These are phyloP conservation scores for Chaetomiaceae sp. DNA, from an alignment of 2,329 filamentous ascomycete genomes.

Conservation along the genomic window DNA sequence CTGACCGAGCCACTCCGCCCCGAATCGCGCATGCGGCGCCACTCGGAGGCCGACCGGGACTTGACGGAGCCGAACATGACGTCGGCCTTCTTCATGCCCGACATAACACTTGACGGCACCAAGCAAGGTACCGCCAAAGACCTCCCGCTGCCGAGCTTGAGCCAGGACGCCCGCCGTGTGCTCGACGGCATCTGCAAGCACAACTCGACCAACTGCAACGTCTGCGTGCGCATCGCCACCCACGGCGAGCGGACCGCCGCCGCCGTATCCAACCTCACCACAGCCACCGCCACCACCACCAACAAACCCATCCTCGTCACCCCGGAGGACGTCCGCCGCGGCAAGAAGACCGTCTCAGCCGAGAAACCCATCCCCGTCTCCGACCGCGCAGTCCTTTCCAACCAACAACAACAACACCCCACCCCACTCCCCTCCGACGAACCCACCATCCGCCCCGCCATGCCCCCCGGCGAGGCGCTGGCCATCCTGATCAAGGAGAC, in stretches of 20 bases:
- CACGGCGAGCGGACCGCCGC: slow-evolving; percentile 15
- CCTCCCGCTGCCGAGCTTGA: slow-evolving; percentile 40
- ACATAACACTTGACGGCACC: slow-evolving; percentile 46
- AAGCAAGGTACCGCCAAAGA: slow-evolving; percentile 31
- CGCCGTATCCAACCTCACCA: too few species aligned
- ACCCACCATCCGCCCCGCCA: slow-evolving; percentile 57
- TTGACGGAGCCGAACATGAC: slow-evolving; percentile 48
- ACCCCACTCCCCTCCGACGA: slow-evolving; percentile 33
- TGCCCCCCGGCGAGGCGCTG: slow-evolving; percentile 65
- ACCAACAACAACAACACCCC: neutral
- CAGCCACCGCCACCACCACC: neutral
- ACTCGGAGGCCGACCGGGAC: slow-evolving; percentile 23
- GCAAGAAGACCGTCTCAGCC: slow-evolving; percentile 56
- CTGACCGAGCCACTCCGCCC: slow-evolving; percentile 17
- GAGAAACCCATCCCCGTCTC: slow-evolving; percentile 61
- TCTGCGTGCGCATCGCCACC: slow-evolving; percentile 48
- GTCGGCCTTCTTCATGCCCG: slow-evolving; percentile 52
- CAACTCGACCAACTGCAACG: slow-evolving; percentile 50
- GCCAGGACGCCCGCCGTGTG: slow-evolving; percentile 45
- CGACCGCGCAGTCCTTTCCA: slow-evolving; percentile 40
- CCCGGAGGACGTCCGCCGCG: slow-evolving; percentile 31
- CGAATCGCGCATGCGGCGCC: slow-evolving; percentile 25
- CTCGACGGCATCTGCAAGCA: slow-evolving; percentile 50
- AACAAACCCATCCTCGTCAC: slow-evolving; percentile 31
- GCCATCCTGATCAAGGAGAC: slow-evolving; percentile 78